These are phyloP conservation scores for Capsaspora owczarzaki DNA, from an alignment of 78 protist genomes.

Conservation along the genomic window DNA sequence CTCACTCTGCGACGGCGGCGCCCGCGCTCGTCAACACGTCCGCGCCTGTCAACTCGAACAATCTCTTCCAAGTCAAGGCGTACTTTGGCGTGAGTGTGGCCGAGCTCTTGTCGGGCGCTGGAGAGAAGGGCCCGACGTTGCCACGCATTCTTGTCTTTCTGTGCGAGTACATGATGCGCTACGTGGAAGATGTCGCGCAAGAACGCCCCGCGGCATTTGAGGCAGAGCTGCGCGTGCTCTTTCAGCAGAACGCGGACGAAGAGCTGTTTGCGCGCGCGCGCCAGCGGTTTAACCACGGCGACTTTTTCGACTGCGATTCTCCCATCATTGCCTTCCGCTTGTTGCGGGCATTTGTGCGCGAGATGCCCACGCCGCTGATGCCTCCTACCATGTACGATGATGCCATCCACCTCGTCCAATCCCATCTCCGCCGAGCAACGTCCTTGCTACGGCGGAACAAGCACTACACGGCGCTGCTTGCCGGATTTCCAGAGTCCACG, in stretches of 20 bases:
- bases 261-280: neutral
- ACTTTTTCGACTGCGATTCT: neutral
- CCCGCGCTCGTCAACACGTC: too few species aligned
- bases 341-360: neutral
- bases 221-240: neutral
- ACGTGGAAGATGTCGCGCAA: neutral
- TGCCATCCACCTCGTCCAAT: neutral
- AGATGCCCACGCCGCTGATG: neutral
- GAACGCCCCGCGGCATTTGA: neutral
- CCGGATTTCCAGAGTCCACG: neutral
- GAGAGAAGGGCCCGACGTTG: neutral
- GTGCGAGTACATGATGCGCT: neutral
- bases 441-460: neutral
- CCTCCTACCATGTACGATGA: neutral
- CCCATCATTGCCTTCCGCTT: neutral
- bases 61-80: neutral
- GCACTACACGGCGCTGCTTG: neutral
- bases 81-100: neutral
- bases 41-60: too few species aligned
- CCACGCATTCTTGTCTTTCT: neutral
- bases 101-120: neutral
- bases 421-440: neutral
- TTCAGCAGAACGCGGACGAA: neutral
- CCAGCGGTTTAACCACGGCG: conserved; percentile 1
- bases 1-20: too few species aligned